Conservation (phyloP, 352 stramenopile genomes). For the Peronospora belbahrii region DNA sequence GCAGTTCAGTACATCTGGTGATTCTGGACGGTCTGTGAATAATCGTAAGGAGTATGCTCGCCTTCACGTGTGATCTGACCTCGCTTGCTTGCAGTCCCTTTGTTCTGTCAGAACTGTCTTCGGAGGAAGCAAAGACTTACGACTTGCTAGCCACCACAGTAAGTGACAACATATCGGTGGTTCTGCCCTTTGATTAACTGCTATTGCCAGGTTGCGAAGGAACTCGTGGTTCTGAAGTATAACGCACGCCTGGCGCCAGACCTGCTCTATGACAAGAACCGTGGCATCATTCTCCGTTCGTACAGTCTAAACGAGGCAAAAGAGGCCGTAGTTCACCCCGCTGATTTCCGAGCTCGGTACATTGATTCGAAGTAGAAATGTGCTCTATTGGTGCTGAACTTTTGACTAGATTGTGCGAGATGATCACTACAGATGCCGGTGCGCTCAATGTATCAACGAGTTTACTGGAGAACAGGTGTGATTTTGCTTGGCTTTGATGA, state of each 20-base stretch:
- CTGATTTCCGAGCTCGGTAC: conserved; percentile 65
- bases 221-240: conserved; percentile 73
- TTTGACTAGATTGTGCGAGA: neutral
- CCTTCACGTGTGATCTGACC: conserved; percentile 1
- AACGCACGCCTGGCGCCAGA: conserved; percentile 61
- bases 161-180: neutral
- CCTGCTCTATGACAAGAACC: conserved; percentile 69
- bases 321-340: conserved; percentile 63
- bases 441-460: conserved; percentile 81
- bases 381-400: neutral
- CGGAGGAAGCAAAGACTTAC: conserved; percentile 62
- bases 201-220: conserved; percentile 52
- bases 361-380: neutral
- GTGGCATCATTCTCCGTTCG: conserved; percentile 71
- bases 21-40: conserved; percentile 57
- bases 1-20: conserved; percentile 59
- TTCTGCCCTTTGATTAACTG: neutral
- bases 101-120: conserved; percentile 58
- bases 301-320: conserved; percentile 68
- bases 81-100: conserved; percentile 43
- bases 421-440: conserved; percentile 48
- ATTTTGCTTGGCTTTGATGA: neutral
- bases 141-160: conserved; percentile 59
- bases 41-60: neutral
- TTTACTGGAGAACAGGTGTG: conserved; percentile 75